Conservation (phyloP, 2,329 filamentous ascomycete genomes). For the Penicillium digitatum region DNA sequence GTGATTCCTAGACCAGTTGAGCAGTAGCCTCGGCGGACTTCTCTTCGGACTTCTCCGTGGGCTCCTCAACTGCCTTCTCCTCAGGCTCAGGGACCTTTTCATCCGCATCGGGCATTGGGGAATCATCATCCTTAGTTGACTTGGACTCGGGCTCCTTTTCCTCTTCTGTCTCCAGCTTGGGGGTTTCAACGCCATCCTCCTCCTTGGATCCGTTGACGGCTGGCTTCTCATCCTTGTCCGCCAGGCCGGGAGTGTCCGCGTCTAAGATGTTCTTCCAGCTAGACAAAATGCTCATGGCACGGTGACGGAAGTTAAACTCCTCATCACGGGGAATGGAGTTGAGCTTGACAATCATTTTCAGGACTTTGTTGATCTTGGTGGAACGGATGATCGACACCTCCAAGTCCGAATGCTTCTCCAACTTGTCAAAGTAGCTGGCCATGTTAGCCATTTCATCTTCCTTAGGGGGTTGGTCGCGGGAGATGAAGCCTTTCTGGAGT, state of each 20-base stretch:
- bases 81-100: conserved; percentile 26
- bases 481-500: conserved; percentile 89
- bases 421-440: conserved; percentile 55
- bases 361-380: conserved; percentile 98
- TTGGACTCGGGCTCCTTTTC: conserved; percentile 37
- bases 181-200: conserved; percentile 31
- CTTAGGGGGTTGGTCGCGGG: conserved; percentile 77
- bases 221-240: conserved; percentile 45
- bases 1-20: conserved; percentile 15
- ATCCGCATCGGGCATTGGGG: conserved; percentile 39
- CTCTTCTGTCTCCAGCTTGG: conserved; percentile 30
- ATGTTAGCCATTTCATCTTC: conserved; percentile 58
- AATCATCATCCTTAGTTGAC: conserved; percentile 32
- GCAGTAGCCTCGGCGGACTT: conserved; percentile 27
- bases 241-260: conserved; percentile 48
- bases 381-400: conserved; percentile 82
- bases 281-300: conserved; percentile 73
- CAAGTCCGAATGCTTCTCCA: conserved; percentile 75
- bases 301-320: conserved; percentile 81
- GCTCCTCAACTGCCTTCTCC: conserved; percentile 26
- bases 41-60: conserved; percentile 27
- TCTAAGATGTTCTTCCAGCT: conserved; percentile 86
- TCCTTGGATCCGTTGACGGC: conserved; percentile 44
- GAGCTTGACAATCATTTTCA: conserved; percentile 90
- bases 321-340: conserved; percentile 80